Base-by-base conservation (phyloP, 1,139 yeast genomes). In the Yamadazyma diddensiae region DNA sequence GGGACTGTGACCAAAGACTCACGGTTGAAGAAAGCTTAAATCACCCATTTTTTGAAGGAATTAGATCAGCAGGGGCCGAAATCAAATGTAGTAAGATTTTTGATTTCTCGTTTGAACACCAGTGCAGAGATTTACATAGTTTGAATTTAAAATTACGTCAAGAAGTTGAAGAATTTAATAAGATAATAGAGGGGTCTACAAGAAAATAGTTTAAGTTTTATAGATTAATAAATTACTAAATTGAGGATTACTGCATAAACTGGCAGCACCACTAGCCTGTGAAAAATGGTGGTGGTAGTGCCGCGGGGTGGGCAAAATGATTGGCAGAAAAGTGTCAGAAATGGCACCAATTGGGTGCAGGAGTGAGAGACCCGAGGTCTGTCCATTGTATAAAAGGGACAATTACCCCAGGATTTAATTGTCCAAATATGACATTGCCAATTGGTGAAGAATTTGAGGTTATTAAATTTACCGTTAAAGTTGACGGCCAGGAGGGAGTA, bases 81-180 rank as follows among this genome's bases (percentile, higher is more conserved):
- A 70, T 78, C 0, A 48, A 33, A 1, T 67, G 79, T 36, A 46
- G 50, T 0, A 58, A 59, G 3, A 53, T 62, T 2, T 83, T 83
- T 52, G 80, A 80, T 47, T 81, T 79, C 45, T 66, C 77, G 20
- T 81, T 79, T 51, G 94, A 83, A 50, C 68, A 52, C 46, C 42
- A 50, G 16, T 59, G 59, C 9, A 43, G 34, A 14, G 51, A 61
- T 6, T 49, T 68, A 36, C 47, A 58, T 11, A 73, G 66, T n/a
- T 59, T 77, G 51, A 66, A 65, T 41, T 42, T 46, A 4, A 46
- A 73, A 34, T 57, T 79, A 17, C 70, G 65, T 33, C 61, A 63
- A 13, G 84, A 79, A 45, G 66, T 67, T 11, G 48, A 43, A 9
- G 45, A 42, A 11, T 65, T 66, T 40, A 64, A 56, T n/a, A n/a